Conservation (phyloP, 2,329 filamentous ascomycete species). For the Penicillium sp. region DNA sequence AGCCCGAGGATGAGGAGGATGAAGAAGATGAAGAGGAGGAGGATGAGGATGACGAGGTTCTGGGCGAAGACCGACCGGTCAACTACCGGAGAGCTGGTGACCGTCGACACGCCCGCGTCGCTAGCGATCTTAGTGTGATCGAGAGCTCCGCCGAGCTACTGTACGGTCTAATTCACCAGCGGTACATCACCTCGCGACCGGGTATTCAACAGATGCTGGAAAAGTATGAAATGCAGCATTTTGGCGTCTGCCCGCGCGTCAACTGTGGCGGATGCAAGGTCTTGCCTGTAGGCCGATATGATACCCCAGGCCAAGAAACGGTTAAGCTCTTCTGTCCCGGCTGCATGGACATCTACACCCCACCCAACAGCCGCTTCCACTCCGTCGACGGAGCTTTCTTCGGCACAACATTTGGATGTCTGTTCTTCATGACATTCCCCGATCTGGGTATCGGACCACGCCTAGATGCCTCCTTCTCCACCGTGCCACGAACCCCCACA, state of each 20-base stretch:
- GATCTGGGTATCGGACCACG: constrained; percentile 83
- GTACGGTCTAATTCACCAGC: constrained; percentile 96
- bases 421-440: constrained; percentile 98
- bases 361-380: constrained; percentile 95
- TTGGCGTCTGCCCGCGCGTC: constrained; percentile 91
- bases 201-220: constrained; percentile 99
- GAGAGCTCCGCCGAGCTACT: constrained; percentile 98
- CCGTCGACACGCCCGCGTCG: constrained; percentile 79
- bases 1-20: constrained; percentile 81
- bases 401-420: constrained; percentile 90
- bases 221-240: constrained; percentile 96
- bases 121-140: constrained; percentile 90
- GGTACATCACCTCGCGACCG: constrained; percentile 93
- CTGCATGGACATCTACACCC: constrained; percentile 95
- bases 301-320: constrained; percentile 93
- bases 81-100: constrained; percentile 58
- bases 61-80: constrained; percentile 54
- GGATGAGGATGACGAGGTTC: constrained; percentile 67
- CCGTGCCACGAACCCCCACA: constrained; percentile 23
- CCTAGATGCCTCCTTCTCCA: constrained; percentile 50
- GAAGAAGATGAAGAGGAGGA: constrained; percentile 68
- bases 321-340: constrained; percentile 98
- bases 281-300: constrained; percentile 87
- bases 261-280: constrained; percentile 89
- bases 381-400: constrained; percentile 98